phyloP scores from a whole-genome alignment of 108 stramenopile species.

The Stephanodiscus triporus region DNA sequence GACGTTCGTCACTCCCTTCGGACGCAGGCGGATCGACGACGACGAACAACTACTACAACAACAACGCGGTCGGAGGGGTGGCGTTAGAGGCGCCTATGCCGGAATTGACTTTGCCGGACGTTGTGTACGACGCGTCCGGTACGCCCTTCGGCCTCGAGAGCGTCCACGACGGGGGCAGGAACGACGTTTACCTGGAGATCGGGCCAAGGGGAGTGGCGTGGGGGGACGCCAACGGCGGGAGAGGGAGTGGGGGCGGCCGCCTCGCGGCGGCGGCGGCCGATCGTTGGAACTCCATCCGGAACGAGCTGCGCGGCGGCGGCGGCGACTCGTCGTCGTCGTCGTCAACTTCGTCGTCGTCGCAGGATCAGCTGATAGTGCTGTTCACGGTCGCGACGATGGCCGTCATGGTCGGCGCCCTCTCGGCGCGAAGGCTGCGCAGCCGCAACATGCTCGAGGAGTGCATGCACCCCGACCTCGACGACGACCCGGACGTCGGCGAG shows the following conservation, averaged over 20 bases:
- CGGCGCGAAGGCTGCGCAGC: constrained; percentile 62
- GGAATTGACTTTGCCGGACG: constrained; percentile 39
- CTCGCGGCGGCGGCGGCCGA: background rate
- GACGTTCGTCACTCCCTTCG: background rate
- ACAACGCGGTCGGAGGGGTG: too few relatives aligned
- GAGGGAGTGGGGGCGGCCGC: background rate
- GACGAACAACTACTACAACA: too few relatives aligned
- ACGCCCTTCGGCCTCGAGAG: constrained; percentile 10
- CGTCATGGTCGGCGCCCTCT: constrained; percentile 72
- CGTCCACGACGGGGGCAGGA: constrained; percentile 31
- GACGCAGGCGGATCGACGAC: too few relatives aligned
- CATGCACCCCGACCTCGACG: constrained; percentile 80
- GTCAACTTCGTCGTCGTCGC: constrained; percentile 16
- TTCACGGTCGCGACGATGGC: constrained; percentile 86
- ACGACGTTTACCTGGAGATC: constrained; percentile 41
- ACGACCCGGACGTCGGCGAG: constrained; percentile 34
- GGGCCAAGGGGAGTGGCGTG: constrained; percentile 9
- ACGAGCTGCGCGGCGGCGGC: background rate
- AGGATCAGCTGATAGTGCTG: constrained; percentile 78
- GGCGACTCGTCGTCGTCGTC: background rate
- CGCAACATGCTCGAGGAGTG: constrained; percentile 60
- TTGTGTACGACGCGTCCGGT: constrained; percentile 31
- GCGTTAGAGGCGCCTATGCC: constrained; percentile 2
- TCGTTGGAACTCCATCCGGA: constrained; percentile 12
- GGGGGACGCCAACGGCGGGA: constrained; percentile 2